Base-by-base conservation (phyloP, 2,329 filamentous ascomycete species). In the Shiraia sp. region DNA sequence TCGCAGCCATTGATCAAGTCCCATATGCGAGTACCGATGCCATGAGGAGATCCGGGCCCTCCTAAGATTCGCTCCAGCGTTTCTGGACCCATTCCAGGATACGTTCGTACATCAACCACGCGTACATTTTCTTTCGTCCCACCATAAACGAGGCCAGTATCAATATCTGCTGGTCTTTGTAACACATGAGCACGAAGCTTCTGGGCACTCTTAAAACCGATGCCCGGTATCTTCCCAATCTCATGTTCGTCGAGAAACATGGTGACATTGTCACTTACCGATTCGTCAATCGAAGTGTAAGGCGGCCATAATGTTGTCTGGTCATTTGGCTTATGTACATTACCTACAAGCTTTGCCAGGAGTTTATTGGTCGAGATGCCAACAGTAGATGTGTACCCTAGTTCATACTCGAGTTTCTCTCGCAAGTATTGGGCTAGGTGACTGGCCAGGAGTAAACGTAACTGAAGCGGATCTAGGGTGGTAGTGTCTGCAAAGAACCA, bases 311-410 rank as follows among this genome's bases (percentile, higher is more conserved):
- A 73, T 0, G 88, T 90, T 0, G 92, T 97, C 68, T 97, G 93
- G 47, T 82, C 86, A 44, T 85, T 85, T 1, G 92, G 92, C 71
- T 97, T 97, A 65, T 96, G 83, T 44, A 86, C 75, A 65, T 83
- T 87, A 10, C 92, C 92, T 8, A 84, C 88, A 10, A 97, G 78
- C 68, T 97, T 97, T 44, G 88, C 83, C 9, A 96, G 75, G 4
- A 92, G 70, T 68, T 97, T 97, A 60, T 86, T 92, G 1, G 89
- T 95, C 2, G 90, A 86, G 15, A 97, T 83, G 3, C 92, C 92
- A 29, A 88, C 90, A 1, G 91, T 92, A 19, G 87, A 87, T 0
- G 90, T 96, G 69, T 92, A 96, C 1, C 90, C 89, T 59, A 84
- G 86, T 32, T 89, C 77, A 32, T 83, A 75, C 59, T 95, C 87